Percentiles rank a stretch among this genome's conserved stretches.
Evolutionary conservation across 2,329 filamentous ascomycete genomes (phyloP).

Genomic region (Ophiocordyceps camponoti-leonardi): DNA sequence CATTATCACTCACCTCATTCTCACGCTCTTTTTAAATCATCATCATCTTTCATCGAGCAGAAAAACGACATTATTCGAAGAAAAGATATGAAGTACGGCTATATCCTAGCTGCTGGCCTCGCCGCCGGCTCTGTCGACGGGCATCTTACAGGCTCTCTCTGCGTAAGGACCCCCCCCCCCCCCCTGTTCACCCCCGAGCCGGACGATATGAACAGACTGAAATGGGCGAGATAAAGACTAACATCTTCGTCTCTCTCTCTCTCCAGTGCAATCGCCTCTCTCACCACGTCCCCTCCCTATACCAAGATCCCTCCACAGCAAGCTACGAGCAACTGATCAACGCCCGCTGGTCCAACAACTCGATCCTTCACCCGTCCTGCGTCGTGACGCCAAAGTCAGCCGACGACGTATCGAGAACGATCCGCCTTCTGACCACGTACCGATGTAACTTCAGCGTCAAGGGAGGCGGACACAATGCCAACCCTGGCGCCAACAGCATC

Average conservation of each 20-base stretch:
- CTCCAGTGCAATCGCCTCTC: neutral
- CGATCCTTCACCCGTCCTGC: slow-evolving; percentile 9
- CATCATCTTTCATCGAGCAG: too few species aligned
- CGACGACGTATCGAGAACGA: neutral
- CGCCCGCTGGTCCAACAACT: neutral
- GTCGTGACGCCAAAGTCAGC: slow-evolving; percentile 9
- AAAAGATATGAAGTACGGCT: neutral
- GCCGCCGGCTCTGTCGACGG: neutral
- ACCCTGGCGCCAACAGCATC: slow-evolving; percentile 20
- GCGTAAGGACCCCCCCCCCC: neutral
- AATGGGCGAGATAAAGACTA: neutral
- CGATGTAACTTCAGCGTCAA: slow-evolving; percentile 14
- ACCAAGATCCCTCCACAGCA: neutral
- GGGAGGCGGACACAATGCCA: slow-evolving; percentile 27
- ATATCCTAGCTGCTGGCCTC: neutral
- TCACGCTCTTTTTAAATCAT: too few species aligned
- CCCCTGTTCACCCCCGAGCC: too few species aligned
- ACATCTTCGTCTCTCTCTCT: neutral
- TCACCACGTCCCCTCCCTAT: neutral
- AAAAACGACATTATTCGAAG: too few species aligned
- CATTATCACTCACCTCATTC: too few species aligned
- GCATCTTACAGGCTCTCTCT: neutral
- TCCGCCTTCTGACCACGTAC: neutral
- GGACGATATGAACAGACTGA: neutral
- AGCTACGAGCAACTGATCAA: neutral